phyloP scores from a whole-genome alignment of 2,329 filamentous ascomycete species.

The Ceratocystis colombiana region DNA sequence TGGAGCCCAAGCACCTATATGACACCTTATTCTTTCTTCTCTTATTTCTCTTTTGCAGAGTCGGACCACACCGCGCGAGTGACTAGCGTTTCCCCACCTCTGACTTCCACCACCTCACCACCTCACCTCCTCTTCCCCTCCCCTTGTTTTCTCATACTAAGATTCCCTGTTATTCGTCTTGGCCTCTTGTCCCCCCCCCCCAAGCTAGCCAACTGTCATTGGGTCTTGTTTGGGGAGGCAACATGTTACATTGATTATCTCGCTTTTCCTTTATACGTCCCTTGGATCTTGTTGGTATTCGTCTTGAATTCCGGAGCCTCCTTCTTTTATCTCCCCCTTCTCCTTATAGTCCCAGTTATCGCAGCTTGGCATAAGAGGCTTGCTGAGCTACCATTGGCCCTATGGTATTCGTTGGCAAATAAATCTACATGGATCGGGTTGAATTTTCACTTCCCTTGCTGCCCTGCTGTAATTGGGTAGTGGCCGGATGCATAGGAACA shows the following conservation, averaged over 20 bases:
- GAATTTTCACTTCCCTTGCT: not conserved
- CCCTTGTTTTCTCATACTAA: not conserved
- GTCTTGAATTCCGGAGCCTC: not conserved
- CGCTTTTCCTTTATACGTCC: too few species aligned
- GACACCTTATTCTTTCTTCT: too few species aligned
- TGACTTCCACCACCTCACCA: not conserved
- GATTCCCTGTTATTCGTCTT: not conserved
- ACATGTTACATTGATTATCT: not conserved
- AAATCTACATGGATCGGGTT: too few species aligned
- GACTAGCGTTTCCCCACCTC: not conserved
- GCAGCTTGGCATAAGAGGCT: not conserved
- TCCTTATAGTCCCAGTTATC: not conserved
- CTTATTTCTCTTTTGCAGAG: not conserved
- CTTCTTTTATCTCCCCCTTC: not conserved
- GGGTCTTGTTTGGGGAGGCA: not conserved
- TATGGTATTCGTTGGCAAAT: not conserved
- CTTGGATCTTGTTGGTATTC: not conserved
- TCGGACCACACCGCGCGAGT: not conserved
- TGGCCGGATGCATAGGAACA: constrained; percentile 8
- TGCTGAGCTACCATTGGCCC: not conserved
- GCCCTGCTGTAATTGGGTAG: not conserved
- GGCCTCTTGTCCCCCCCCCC: not conserved
- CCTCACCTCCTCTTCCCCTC: not conserved
- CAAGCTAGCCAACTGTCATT: not conserved
- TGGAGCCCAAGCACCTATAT: too few species aligned